Conservation (phyloP, 2,329 filamentous ascomycete species). For the Nothopassalora personata region DNA sequence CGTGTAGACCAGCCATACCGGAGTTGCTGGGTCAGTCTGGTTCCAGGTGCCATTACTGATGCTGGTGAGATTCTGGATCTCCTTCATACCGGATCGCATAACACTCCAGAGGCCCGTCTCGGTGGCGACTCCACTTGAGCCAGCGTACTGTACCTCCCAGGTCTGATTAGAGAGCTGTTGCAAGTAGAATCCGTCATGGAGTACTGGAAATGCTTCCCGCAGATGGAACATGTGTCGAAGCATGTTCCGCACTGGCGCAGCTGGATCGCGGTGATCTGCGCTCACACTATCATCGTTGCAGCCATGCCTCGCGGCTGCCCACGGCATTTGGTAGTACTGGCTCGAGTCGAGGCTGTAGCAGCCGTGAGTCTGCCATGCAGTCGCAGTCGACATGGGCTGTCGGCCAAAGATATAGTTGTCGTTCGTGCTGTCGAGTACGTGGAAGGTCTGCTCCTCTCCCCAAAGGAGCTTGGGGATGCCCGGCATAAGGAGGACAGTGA, state of each 20-base stretch:
- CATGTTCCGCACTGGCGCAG: slow-evolving; percentile 55
- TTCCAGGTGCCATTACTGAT: slow-evolving; percentile 24
- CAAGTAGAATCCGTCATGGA: slow-evolving; percentile 55
- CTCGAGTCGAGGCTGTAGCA: slow-evolving; percentile 53
- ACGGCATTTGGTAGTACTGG: slow-evolving; percentile 53
- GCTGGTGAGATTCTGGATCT: slow-evolving; percentile 48
- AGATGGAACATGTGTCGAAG: slow-evolving; percentile 57
- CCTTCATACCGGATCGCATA: slow-evolving; percentile 40
- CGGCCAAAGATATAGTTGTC: slow-evolving; percentile 61
- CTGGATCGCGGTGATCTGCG: slow-evolving; percentile 57
- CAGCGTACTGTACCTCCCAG: slow-evolving; percentile 43
- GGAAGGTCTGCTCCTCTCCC: slow-evolving; percentile 60
- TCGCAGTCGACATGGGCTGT: slow-evolving; percentile 54
- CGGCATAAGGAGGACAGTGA: slow-evolving; percentile 54
- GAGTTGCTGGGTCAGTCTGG: slow-evolving; percentile 20
- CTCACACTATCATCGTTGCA: slow-evolving; percentile 53
- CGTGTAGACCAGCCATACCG: slow-evolving; percentile 47
- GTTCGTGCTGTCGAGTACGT: slow-evolving; percentile 57
- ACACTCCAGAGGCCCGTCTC: slow-evolving; percentile 57
- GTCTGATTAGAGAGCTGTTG: slow-evolving; percentile 53
- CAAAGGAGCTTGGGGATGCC: slow-evolving; percentile 55
- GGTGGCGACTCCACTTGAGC: slow-evolving; percentile 46
- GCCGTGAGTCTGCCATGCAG: slow-evolving; percentile 58
- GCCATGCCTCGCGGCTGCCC: slow-evolving; percentile 47
- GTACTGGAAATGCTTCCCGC: slow-evolving; percentile 49